phyloP scores from a whole-genome alignment of 2,329 filamentous ascomycete genomes.

The Colletotrichum sp. region DNA sequence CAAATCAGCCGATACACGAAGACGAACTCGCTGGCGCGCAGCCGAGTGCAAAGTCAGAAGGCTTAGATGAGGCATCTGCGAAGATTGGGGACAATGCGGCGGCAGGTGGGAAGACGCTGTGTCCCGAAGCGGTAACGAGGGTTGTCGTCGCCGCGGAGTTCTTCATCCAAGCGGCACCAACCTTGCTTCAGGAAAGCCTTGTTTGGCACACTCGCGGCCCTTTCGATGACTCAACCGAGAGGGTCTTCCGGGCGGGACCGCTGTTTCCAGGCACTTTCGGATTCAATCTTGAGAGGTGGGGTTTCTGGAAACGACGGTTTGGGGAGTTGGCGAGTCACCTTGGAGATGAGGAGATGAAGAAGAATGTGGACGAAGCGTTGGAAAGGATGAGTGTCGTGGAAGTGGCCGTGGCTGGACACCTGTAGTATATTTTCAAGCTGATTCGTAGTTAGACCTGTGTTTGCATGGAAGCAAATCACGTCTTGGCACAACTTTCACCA shows the following conservation, averaged over 20 bases:
- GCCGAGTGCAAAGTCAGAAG: too few relatives aligned
- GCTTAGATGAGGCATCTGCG: background rate
- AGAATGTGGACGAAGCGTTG: background rate
- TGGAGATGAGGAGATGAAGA: background rate
- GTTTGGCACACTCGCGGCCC: background rate
- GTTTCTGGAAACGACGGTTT: background rate
- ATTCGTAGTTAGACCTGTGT: too few relatives aligned
- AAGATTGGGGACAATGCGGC: too few relatives aligned
- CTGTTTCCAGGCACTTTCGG: background rate
- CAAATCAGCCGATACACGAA: background rate
- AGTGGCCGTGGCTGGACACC: background rate
- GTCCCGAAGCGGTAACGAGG: background rate
- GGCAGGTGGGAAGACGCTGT: too few relatives aligned
- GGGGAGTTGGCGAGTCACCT: background rate
- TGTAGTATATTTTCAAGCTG: too few relatives aligned
- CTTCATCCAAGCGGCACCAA: background rate
- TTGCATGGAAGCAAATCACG: too few relatives aligned
- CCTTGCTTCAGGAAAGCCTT: background rate
- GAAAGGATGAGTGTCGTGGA: background rate
- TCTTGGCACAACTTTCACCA: too few relatives aligned
- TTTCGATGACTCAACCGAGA: background rate
- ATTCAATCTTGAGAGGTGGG: background rate
- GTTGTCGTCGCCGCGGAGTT: background rate
- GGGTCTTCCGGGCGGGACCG: background rate
- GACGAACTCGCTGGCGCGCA: background rate